Conservation (phyloP, 495 filamentous ascomycete genomes). For the Parachaetomium inaequale region DNA sequence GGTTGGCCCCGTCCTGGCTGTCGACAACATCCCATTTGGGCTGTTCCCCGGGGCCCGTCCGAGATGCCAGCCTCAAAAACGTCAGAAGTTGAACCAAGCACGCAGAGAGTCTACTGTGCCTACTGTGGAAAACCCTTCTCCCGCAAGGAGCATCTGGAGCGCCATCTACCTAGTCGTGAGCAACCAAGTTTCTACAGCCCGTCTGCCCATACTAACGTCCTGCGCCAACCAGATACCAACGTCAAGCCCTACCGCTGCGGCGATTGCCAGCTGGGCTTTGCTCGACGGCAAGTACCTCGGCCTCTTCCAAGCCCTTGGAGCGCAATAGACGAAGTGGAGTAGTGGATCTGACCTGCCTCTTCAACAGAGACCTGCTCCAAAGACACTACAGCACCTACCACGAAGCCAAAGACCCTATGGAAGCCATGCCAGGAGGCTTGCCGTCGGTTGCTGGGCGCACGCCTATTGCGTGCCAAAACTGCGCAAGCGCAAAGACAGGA, state of each 20-base stretch:
- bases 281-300: conserved; percentile 48
- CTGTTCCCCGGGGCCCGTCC: background rate
- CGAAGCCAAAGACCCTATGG: conserved; percentile 42
- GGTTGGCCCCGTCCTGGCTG: background rate
- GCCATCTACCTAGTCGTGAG: conserved; percentile 61
- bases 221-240: conserved; percentile 52
- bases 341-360: conserved; percentile 10
- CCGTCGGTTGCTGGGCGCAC: conserved; percentile 38
- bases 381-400: conserved; percentile 55
- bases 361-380: conserved; percentile 55
- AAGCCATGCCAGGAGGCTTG: conserved; percentile 37
- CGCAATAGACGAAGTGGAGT: conserved; percentile 21
- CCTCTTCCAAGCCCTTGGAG: background rate
- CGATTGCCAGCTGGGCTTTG: conserved; percentile 59
- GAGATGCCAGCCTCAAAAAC: background rate
- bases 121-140: conserved; percentile 64
- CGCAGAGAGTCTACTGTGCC: conserved; percentile 50
- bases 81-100: background rate
- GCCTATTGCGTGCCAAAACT: conserved; percentile 57
- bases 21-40: background rate
- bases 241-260: conserved; percentile 61
- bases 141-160: conserved; percentile 62
- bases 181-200: background rate
- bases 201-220: conserved; percentile 24
- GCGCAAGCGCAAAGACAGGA: conserved; percentile 61